Percentiles rank a stretch among this genome's conserved stretches.
These are phyloP conservation scores for Phytophthora pluvialis DNA, from an alignment of 352 stramenopile genomes.

Conservation along the genomic window DNA sequence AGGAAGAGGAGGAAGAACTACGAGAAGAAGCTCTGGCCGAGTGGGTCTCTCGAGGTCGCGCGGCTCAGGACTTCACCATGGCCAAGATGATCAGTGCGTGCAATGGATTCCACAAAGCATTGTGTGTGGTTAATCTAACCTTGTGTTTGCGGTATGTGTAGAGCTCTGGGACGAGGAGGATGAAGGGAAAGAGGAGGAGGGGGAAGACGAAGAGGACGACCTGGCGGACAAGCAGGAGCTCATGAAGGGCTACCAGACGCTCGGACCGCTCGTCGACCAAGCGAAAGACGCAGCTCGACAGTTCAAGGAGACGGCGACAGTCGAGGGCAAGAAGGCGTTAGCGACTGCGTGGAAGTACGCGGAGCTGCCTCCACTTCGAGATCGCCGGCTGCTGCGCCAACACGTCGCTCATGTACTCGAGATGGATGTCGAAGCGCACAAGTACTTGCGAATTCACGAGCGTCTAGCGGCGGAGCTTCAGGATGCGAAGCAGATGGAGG, in stretches of 20 bases:
- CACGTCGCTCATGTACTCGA: slow-evolving; percentile 63
- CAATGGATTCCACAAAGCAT: background rate
- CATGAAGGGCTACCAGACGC: slow-evolving; percentile 56
- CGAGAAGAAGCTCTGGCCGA: slow-evolving; percentile 77
- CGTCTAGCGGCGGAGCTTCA: slow-evolving; percentile 51
- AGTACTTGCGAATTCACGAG: slow-evolving; percentile 58
- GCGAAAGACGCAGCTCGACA: slow-evolving; percentile 49
- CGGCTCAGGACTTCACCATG: slow-evolving; percentile 75
- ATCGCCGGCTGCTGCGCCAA: slow-evolving; percentile 61
- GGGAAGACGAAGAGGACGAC: slow-evolving; percentile 43
- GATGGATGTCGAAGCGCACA: slow-evolving; percentile 67
- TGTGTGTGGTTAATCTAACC: background rate
- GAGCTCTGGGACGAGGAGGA: slow-evolving; percentile 77
- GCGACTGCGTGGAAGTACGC: slow-evolving; percentile 55
- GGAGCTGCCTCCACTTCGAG: slow-evolving; percentile 61
- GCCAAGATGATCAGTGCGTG: slow-evolving; percentile 76
- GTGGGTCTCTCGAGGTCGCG: slow-evolving; percentile 69
- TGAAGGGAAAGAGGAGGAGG: slow-evolving; percentile 35
- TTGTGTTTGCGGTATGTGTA: slow-evolving; percentile 22
- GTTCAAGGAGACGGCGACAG: slow-evolving; percentile 44
- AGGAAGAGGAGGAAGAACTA: slow-evolving; percentile 54
- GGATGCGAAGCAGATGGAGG: slow-evolving; percentile 35
- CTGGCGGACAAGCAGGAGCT: slow-evolving; percentile 72
- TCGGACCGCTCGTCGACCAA: slow-evolving; percentile 51
- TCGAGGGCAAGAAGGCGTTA: slow-evolving; percentile 52